Evolutionary conservation across 371 early-diverging fungal genomes (phyloP), one percentile per base, ranked within the genome.

Genomic region (Paraphysoderma sedebokerense): DNA sequence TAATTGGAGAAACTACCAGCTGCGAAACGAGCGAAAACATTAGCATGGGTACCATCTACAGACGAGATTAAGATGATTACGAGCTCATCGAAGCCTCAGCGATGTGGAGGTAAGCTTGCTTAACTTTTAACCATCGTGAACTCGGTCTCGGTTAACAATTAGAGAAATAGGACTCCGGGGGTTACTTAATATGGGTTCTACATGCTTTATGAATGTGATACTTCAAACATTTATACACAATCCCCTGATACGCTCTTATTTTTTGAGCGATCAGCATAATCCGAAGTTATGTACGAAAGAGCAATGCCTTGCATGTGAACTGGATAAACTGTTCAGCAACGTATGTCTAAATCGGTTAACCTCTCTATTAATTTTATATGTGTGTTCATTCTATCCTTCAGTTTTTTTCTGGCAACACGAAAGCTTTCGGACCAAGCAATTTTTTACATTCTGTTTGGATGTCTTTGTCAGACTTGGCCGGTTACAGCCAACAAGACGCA

Each of bases 181-280:
- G 2, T 63, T 92, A 46, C 65, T 76, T 39, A 96, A 96, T 52
- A 74, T 95, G 73, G 97, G 97, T 22, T 77, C 81, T 2, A 93
- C 95, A 0, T 96, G 96, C 52, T 96, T 85, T 52, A 86, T 96
- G 81, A 90, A 87, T 56, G 86, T 82, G n/a, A 82, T 96, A 17
- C 68, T 96, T 23, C 97, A 96, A 59, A 77, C 83, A 36, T 70
- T 96, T 46, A 63, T 87, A 9, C 91, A 93, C 56, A 96, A 93
- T 55, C 92, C 92, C 6, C 55, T 88, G 9, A 58, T 96, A 35
- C 77, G 82, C 40, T 78, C 77, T 0, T 87, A 87, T 58, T 88
- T 93, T 56, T 60, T 95, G 30, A 79, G 81, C 51, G 92, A 87
- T 61, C 74, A 72, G 36, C 93, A 93, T 53, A 81, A 75, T 44